These are phyloP conservation scores for Talaromyces sp. DNA, from an alignment of 2,329 filamentous ascomycete species.

Conservation along the genomic window DNA sequence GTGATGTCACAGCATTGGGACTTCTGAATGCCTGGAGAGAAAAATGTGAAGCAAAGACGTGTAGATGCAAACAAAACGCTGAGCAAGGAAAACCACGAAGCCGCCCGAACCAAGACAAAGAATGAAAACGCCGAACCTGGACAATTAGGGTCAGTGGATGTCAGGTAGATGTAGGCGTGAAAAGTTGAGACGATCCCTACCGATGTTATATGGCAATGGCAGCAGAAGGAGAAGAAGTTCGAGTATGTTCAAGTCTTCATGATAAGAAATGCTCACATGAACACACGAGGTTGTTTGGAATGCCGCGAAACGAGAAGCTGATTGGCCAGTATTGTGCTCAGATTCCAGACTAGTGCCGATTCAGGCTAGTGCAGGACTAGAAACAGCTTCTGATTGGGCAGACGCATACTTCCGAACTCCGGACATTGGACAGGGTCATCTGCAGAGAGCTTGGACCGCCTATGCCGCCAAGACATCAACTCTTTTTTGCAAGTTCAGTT, in stretches of 20 bases:
- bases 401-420: background rate
- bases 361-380: background rate
- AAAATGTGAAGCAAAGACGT: background rate
- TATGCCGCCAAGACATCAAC: background rate
- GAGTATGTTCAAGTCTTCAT: too few species aligned
- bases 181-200: background rate
- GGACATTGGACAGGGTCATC: background rate
- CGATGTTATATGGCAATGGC: background rate
- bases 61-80: background rate
- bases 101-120: background rate
- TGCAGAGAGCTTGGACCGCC: slow-evolving; percentile 6
- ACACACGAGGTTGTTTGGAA: background rate
- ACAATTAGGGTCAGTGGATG: background rate
- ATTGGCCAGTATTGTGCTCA: background rate
- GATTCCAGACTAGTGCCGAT: background rate
- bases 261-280: slow-evolving; percentile 1
- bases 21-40: background rate
- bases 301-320: background rate
- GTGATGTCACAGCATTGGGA: background rate
- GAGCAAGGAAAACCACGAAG: slow-evolving; percentile 5
- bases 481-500: background rate
- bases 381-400: background rate
- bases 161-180: background rate
- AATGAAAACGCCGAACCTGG: background rate
- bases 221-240: background rate